A percentile compares a stretch with the other conserved stretches of the same genome.
These are phyloP conservation scores for Agaricus sinodeliciosus DNA, from an alignment of 768 basidiomycete species.

Conservation along the genomic window DNA sequence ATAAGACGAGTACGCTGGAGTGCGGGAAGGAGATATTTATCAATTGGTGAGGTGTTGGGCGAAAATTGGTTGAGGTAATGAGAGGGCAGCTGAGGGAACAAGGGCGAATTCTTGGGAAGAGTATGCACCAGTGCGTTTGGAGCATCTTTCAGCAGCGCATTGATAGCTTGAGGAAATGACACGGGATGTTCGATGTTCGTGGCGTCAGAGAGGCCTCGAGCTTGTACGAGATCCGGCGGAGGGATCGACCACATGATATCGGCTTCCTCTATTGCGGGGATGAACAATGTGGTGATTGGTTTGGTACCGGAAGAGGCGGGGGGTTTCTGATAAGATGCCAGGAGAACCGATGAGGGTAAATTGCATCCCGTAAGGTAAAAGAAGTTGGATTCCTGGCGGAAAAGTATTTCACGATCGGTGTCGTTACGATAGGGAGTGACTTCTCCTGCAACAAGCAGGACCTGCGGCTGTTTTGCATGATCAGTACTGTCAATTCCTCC, in stretches of 20 bases:
- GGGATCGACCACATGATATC: constrained; percentile 89
- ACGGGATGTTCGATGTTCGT: constrained; percentile 49
- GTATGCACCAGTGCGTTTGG: constrained; percentile 61
- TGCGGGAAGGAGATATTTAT: constrained; percentile 68
- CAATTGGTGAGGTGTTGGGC: constrained; percentile 28
- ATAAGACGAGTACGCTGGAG: constrained; percentile 76
- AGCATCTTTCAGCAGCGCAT: constrained; percentile 37
- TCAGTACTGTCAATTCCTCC: too few relatives aligned
- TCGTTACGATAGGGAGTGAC: constrained; percentile 64
- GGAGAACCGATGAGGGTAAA: constrained; percentile 62
- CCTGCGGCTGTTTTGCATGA: constrained; percentile 46
- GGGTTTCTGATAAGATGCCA: constrained; percentile 43
- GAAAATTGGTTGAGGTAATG: constrained; percentile 34
- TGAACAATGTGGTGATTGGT: constrained; percentile 59
- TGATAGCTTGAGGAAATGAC: constrained; percentile 39
- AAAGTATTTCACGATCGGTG: constrained; percentile 76
- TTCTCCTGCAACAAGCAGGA: constrained; percentile 63
- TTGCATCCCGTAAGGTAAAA: constrained; percentile 80
- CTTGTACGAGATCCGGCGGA: constrained; percentile 58
- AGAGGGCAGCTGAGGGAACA: constrained; percentile 45
- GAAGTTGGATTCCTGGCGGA: constrained; percentile 78
- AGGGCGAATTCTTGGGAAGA: constrained; percentile 44
- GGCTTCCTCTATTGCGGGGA: constrained; percentile 65
- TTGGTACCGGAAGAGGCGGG: constrained; percentile 31
- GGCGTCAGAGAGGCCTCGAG: constrained; percentile 46